A percentile compares a stretch with the other conserved stretches of the same genome.
phyloP scores from a whole-genome alignment of 441 rosid genomes.

The Syzygium syzygioides region DNA sequence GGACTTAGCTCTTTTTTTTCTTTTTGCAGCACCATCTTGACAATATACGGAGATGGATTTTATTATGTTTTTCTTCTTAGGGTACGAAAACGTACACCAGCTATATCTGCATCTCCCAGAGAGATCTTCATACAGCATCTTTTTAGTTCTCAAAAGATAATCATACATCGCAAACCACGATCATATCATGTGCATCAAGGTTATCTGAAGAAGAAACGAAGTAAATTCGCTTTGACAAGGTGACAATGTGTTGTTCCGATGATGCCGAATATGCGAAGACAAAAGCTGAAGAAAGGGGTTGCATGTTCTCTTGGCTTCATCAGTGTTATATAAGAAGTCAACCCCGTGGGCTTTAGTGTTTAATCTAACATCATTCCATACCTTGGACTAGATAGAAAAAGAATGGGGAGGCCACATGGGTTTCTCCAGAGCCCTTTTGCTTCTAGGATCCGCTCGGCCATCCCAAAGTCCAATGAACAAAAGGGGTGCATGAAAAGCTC shows the following conservation, averaged over 20 bases:
- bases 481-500: neutral
- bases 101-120: neutral
- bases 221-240: neutral
- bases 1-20: neutral
- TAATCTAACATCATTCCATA: neutral
- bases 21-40: neutral
- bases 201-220: neutral
- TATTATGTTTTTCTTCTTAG: neutral
- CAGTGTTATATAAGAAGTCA: neutral
- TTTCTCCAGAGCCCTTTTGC: slow-evolving; percentile 19
- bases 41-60: neutral
- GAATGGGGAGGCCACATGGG: slow-evolving; percentile 3
- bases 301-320: neutral
- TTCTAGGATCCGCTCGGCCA: slow-evolving; percentile 3
- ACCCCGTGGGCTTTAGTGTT: neutral
- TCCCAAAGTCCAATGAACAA: slow-evolving; percentile 15
- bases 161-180: neutral
- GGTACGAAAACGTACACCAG: neutral
- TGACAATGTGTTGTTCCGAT: neutral
- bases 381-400: neutral
- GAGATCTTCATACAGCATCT: neutral
- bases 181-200: neutral
- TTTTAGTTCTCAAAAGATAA: neutral
- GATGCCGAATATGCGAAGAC: neutral
- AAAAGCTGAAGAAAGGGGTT: neutral